Base-by-base conservation (phyloP, 2,329 filamentous ascomycete species). In the Dendryphion nanum region DNA sequence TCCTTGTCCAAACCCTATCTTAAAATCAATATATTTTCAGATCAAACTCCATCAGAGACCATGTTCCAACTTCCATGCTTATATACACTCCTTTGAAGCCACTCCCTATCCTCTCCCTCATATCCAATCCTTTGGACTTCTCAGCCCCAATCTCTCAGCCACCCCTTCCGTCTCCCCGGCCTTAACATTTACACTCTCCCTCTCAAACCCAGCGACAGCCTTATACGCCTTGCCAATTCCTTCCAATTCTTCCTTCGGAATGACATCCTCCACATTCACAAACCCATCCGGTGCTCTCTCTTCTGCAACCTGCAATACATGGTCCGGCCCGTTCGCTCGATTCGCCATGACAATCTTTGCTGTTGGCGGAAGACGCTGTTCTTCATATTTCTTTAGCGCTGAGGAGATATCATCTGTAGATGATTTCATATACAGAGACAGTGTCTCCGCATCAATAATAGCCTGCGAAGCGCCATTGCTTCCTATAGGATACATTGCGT, bases 281-380 rank as follows among this genome's bases (percentile, higher is more conserved):
- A 60, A 60, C 1, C 53, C 55, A 29, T 69, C 59, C 2, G 69
- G 68, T 2, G 70, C 69, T 17, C 70, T 45, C 47, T 72, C 68
- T 41, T 73, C 63, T 2, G 67, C 69, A 24, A 74, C 51, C 44
- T 73, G 67, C 50, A 73, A 41, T 4, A 74, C 69, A 45, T 72
- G 69, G 44, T 73, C 69, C 3, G 70, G 69, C 1, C 70, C 69
- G 37, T 72, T 72, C 1, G 66, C 69, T 15, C 70, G 57, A 47
- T 73, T 73, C 6, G 69, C 69, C 59, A 70, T 68, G 15, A 72
- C 67, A 14, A 73, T 74, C 43, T 68, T 67, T 2, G 69, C 61
- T 4, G 69, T 73, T 0, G 68, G 61, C 6, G 70, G 69, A 2
- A 73, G 42, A 3, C 69, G 53, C 19, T 61, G 52, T 6, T 59